Conservation (phyloP, 2,329 filamentous ascomycete species). For the Metarhizium robertsii region DNA sequence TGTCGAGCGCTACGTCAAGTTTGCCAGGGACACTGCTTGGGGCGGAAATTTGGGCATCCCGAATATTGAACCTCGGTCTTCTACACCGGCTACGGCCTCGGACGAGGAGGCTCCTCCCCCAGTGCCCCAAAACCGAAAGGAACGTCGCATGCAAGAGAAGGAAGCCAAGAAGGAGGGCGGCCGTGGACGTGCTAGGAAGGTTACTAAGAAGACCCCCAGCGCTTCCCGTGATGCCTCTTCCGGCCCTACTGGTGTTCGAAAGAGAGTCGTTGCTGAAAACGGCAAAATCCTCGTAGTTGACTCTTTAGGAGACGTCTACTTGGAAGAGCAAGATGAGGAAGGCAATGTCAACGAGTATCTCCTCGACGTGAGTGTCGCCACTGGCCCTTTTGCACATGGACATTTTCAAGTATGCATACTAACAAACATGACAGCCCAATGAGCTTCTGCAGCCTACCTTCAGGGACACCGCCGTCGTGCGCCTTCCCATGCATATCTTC, state of each 20-base stretch:
- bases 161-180: slow-evolving; percentile 63
- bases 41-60: slow-evolving; percentile 71
- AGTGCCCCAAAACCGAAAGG: slow-evolving; percentile 67
- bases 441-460: slow-evolving; percentile 72
- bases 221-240: slow-evolving; percentile 37
- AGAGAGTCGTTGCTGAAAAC: slow-evolving; percentile 85
- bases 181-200: slow-evolving; percentile 43
- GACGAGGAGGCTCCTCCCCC: slow-evolving; percentile 41
- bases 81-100: slow-evolving; percentile 33
- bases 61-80: slow-evolving; percentile 44
- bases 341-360: slow-evolving; percentile 75
- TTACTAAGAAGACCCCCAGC: slow-evolving; percentile 23
- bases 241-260: slow-evolving; percentile 60
- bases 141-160: slow-evolving; percentile 82
- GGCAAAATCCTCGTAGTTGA: slow-evolving; percentile 93
- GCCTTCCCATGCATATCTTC: slow-evolving; percentile 68
- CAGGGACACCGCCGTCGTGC: slow-evolving; percentile 72
- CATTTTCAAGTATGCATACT: slow-evolving; percentile 4
- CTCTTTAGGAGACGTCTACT: slow-evolving; percentile 80
- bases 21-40: slow-evolving; percentile 83
- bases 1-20: slow-evolving; percentile 81
- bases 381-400: background rate
- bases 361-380: slow-evolving; percentile 63
- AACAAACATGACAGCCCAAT: slow-evolving; percentile 47
- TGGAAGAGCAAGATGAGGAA: slow-evolving; percentile 87